Evolutionary conservation across 2,329 filamentous ascomycete genomes (phyloP), one percentile per base, ranked within the genome.

Genomic region (Chaetomiaceae sp.): DNA sequence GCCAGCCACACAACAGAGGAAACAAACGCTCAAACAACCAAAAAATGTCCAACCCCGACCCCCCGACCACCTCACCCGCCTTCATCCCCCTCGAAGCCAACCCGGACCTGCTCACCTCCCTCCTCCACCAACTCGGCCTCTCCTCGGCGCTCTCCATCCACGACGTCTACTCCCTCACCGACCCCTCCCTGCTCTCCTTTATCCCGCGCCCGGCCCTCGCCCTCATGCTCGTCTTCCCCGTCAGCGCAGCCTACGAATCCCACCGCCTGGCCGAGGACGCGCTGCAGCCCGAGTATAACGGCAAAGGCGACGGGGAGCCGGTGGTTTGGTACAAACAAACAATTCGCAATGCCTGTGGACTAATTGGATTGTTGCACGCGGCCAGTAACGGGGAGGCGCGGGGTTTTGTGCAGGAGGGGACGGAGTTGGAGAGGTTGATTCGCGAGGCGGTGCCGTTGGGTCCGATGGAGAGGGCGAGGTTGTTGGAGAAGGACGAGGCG

Each of bases 271-370:
- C 82, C 39, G 91, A 96, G 74, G 91, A 96, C 72, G 74, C 75
- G 47, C 68, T 78, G 20, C 74, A 75, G 38, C 61, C 73, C 2
- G 81, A 84, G 36, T 96, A 96, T 73, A 67, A 69, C 0, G 87
- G 86, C 39, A 77, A 75, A 17, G 91, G 91, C 1, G 72, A 79
- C 0, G 66, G 65, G 0, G 89, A 96, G 66, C 85, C 89, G 5
- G 89, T 96, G 0, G 66, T 95, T 7, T 99, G 92, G 94, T 97
- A 91, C 78, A 88, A 83, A 63, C 92, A 97, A 74, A 97, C 91
- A 0, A 96, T 97, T 64, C 82, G 88, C 56, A 95, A 97, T 68
- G 90, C 92, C 0, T 97, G 92, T 69, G 92, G 92, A 0, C 74
- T 96, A 40, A 96, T 96, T 75, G 94, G 88, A 0, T 72, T 97